phyloP scores from a whole-genome alignment of 2,329 filamentous ascomycete genomes.

The Fusarium mexicanum region DNA sequence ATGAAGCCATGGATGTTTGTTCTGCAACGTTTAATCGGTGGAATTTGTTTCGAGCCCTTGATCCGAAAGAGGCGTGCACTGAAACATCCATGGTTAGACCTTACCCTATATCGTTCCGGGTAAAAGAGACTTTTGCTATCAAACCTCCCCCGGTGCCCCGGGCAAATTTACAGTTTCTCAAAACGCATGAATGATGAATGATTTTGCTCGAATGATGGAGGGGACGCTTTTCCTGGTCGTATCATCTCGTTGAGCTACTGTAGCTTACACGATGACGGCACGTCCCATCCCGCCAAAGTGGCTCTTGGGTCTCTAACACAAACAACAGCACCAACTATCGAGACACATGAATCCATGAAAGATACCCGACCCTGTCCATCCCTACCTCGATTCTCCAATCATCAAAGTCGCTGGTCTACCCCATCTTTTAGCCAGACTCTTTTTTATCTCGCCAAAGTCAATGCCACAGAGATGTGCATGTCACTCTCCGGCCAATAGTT shows the following conservation, averaged over 20 bases:
- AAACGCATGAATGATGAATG: not conserved
- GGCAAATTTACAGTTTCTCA: not conserved
- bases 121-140: not conserved
- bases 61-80: not conserved
- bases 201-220: not conserved
- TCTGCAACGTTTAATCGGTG: slow-evolving; percentile 12
- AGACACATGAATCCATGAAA: not conserved
- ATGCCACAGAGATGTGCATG: slow-evolving; percentile 32
- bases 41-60: slow-evolving; percentile 21
- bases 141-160: slow-evolving; percentile 11
- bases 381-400: slow-evolving; percentile 34
- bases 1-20: slow-evolving; percentile 13
- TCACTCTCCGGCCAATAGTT: slow-evolving; percentile 34
- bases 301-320: slow-evolving; percentile 4
- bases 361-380: slow-evolving; percentile 7
- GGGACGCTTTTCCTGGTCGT: not conserved
- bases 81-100: not conserved
- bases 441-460: slow-evolving; percentile 29
- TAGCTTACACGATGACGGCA: slow-evolving; percentile 22
- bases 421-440: slow-evolving; percentile 40
- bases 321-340: not conserved
- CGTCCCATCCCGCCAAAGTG: slow-evolving; percentile 35
- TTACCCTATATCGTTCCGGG: slow-evolving; percentile 31
- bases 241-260: not conserved
- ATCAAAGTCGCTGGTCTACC: slow-evolving; percentile 22